These are phyloP conservation scores for Cicer cuneatum DNA, from an alignment of 306 rosid genomes.

Conservation along the genomic window DNA sequence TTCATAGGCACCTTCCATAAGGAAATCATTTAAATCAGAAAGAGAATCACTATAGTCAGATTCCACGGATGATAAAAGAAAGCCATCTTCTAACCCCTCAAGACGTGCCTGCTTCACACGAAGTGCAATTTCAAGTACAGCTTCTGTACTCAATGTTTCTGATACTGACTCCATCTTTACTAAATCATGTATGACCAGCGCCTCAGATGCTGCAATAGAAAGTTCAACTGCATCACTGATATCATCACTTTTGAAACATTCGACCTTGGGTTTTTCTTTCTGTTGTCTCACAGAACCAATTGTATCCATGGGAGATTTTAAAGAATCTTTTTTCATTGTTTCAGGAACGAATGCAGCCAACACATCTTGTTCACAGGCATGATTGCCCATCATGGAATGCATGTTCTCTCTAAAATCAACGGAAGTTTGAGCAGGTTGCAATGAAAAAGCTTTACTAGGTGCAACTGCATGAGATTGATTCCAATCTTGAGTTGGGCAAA, in stretches of 20 bases:
- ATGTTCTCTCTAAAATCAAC: slow-evolving; percentile 46
- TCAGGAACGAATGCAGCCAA: slow-evolving; percentile 45
- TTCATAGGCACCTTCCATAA: slow-evolving; percentile 72
- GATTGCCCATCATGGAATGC: slow-evolving; percentile 29
- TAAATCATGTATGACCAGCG: slow-evolving; percentile 78
- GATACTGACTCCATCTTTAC: slow-evolving; percentile 51
- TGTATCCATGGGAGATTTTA: slow-evolving; percentile 44
- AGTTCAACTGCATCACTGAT: slow-evolving; percentile 71
- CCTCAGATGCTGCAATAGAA: slow-evolving; percentile 88
- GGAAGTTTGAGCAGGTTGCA: slow-evolving; percentile 50
- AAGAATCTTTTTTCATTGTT: slow-evolving; percentile 42
- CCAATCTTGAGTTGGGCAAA: slow-evolving; percentile 53
- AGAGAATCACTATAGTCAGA: slow-evolving; percentile 64
- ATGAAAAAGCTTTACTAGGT: slow-evolving; percentile 43
- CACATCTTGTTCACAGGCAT: slow-evolving; percentile 46
- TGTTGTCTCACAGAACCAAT: slow-evolving; percentile 45
- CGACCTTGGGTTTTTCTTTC: slow-evolving; percentile 47
- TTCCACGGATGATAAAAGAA: slow-evolving; percentile 49
- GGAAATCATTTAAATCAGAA: slow-evolving; percentile 80
- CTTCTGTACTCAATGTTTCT: slow-evolving; percentile 53
- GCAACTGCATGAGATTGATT: slow-evolving; percentile 52
- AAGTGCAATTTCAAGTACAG: slow-evolving; percentile 80
- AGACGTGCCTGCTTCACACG: slow-evolving; percentile 73
- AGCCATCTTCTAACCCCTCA: slow-evolving; percentile 56
- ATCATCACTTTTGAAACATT: slow-evolving; percentile 52